Conservation (phyloP, 305 asterid species). For the Fraxinus paxiana region DNA sequence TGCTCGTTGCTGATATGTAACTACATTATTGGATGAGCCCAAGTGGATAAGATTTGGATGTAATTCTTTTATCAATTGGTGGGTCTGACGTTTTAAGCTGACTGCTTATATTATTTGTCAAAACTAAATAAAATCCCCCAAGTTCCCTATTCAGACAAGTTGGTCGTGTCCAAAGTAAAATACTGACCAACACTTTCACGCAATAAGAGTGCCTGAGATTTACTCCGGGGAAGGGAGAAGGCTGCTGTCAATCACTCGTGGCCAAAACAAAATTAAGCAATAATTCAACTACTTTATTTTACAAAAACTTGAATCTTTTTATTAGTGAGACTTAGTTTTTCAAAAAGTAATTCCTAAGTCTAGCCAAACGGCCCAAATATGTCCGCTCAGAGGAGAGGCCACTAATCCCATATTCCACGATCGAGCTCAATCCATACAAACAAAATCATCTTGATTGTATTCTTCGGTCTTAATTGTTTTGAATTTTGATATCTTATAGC, state of each 20-base stretch:
- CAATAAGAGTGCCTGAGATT: not conserved
- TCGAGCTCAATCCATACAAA: not conserved
- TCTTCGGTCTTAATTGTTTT: not conserved
- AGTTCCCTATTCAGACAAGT: not conserved
- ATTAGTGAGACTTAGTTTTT: not conserved
- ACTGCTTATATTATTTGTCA: not conserved
- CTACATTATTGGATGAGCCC: slow-evolving; percentile 31
- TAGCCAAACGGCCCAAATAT: not conserved
- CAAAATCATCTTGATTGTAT: not conserved
- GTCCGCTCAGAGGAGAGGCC: not conserved
- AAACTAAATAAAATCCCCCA: not conserved
- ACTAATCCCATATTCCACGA: not conserved
- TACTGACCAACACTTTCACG: not conserved
- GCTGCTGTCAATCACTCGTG: not conserved
- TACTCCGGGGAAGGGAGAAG: not conserved
- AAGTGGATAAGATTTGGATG: slow-evolving; percentile 58
- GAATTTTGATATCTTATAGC: not conserved
- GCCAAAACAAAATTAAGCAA: not conserved
- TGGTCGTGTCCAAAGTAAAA: not conserved
- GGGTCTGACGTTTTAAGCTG: not conserved
- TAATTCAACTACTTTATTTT: not conserved
- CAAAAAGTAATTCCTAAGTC: not conserved
- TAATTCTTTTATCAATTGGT: slow-evolving; percentile 12
- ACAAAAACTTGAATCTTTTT: not conserved
- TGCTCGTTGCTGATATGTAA: slow-evolving; percentile 57